phyloP scores from a whole-genome alignment of 2,329 filamentous ascomycete species.

The Hypomyces rosellus region DNA sequence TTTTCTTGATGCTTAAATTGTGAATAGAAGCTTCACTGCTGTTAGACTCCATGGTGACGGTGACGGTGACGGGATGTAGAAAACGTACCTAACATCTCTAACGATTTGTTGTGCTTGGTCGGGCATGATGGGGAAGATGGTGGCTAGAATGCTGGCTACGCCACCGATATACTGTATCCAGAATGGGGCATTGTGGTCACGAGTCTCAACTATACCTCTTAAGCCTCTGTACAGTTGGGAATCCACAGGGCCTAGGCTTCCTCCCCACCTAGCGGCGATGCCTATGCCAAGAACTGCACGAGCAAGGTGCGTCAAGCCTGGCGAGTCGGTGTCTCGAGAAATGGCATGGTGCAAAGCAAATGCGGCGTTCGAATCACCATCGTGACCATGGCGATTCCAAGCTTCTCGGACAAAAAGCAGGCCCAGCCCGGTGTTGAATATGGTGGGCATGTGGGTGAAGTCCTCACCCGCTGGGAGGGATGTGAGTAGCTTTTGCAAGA shows the following conservation, averaged over 20 bases:
- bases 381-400: constrained; percentile 46
- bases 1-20: constrained; percentile 21
- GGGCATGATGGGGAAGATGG: constrained; percentile 37
- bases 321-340: constrained; percentile 58
- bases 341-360: constrained; percentile 68
- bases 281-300: constrained; percentile 66
- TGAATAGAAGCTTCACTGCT: constrained; percentile 25
- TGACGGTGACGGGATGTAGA: constrained; percentile 1
- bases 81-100: constrained; percentile 34
- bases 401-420: constrained; percentile 43
- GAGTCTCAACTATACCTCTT: constrained; percentile 33
- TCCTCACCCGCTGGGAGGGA: constrained; percentile 37
- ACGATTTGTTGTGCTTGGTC: constrained; percentile 27
- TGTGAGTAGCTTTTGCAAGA: constrained; percentile 32
- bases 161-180: constrained; percentile 50
- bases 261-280: constrained; percentile 69
- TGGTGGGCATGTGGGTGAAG: constrained; percentile 30
- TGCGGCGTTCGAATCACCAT: constrained; percentile 51
- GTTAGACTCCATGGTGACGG: constrained; percentile 11
- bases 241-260: constrained; percentile 47
- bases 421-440: constrained; percentile 38
- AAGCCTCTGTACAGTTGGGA: constrained; percentile 36
- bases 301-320: constrained; percentile 67
- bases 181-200: constrained; percentile 36
- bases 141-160: constrained; percentile 38